Evolutionary conservation across 2,329 filamentous ascomycete genomes (phyloP).

Genomic region (Aspergillus sp.): DNA sequence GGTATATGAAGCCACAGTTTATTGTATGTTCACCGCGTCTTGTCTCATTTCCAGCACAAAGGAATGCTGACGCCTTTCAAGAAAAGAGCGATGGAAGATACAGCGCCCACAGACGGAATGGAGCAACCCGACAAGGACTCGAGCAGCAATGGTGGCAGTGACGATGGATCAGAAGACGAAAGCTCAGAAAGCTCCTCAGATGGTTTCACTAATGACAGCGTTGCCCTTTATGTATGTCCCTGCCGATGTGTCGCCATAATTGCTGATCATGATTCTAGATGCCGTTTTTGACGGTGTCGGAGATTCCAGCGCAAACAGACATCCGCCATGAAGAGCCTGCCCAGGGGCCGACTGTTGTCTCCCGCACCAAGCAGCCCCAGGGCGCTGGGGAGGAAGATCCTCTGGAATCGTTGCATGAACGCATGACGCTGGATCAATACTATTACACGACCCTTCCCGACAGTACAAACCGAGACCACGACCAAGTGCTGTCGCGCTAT

Average conservation of each 20-base stretch:
- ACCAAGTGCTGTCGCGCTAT: slow-evolving; percentile 7
- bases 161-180: not conserved
- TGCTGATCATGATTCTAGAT: slow-evolving; percentile 3
- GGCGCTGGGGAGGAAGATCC: not conserved
- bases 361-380: not conserved
- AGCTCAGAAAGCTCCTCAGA: not conserved
- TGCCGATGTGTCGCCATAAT: not conserved
- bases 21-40: slow-evolving; percentile 2
- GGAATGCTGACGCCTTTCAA: not conserved
- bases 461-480: slow-evolving; percentile 4
- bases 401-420: not conserved
- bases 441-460: slow-evolving; percentile 6
- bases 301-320: not conserved
- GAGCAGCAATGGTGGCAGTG: not conserved
- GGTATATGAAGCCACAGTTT: slow-evolving; percentile 9
- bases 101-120: not conserved
- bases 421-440: slow-evolving; percentile 10
- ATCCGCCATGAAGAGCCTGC: not conserved
- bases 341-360: not conserved
- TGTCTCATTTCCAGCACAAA: not conserved
- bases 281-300: slow-evolving; percentile 5
- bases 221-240: slow-evolving; percentile 1
- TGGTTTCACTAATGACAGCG: not conserved
- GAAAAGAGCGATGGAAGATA: not conserved
- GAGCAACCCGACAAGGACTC: not conserved